Base-by-base conservation (phyloP, 768 basidiomycete species). In the Asterophora lycoperdoides region DNA sequence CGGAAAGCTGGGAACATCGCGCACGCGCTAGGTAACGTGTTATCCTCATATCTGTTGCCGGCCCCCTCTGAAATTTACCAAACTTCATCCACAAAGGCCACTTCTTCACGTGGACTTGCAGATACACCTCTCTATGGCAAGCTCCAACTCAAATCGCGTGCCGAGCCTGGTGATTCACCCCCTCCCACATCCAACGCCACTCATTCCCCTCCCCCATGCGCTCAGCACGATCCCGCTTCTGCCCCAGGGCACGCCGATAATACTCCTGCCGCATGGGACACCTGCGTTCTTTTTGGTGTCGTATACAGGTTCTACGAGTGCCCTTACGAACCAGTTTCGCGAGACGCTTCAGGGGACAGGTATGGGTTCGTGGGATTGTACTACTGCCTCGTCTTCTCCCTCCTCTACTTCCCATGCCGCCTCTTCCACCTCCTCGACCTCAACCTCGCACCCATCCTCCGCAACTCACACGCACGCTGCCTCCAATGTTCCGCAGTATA, bases 251-350 rank as follows among this genome's bases (percentile, higher is more conserved):
- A 74, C 81, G 9, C 86, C 87, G 8, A 81, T 91, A 43, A 75
- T 72, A 8, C 71, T 92, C 3, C 72, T 90, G 15, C 89, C 89
- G 4, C 75, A 81, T 52, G 83, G 78, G 26, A 80, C 78, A 4
- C 86, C 89, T 2, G 87, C 88, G 2, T 86, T 83, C 64, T 86
- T 78, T 55, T 69, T 90, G 34, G 73, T 80, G n/a, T 64, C 70
- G n/a, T 91, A 89, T 58, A 71, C 70, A 13, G 89, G 85, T 17
- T 82, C 86, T 26, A 79, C 80, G 7, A 71, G 80, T 8, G 79
- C 73, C 1, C 70, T 89, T 19, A 72, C 75, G 1, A 70, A 72
- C 17, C 82, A 84, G 55, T 92, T 91, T 50, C 71, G 77, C 36
- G 73, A 79, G 4, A 79, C 81, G 2, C 72, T 91, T 2, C 54